Evolutionary conservation across 345 rosid species (phyloP).

Genomic region (Erysimum cheiranthoides): DNA sequence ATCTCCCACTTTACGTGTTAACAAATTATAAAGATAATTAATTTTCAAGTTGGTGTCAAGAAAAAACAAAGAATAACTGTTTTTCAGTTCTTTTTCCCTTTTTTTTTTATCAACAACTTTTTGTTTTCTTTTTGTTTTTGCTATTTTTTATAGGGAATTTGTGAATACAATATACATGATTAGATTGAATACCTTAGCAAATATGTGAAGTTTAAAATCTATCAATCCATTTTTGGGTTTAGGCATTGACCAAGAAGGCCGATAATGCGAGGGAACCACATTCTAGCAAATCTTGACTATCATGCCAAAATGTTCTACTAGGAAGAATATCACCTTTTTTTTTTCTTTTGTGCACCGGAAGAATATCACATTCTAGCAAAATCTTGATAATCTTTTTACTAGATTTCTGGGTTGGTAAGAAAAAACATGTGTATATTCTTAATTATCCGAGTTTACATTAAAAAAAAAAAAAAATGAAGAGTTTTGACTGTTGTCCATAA

Average conservation of each 20-base stretch:
- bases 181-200: neutral
- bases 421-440: too few species aligned
- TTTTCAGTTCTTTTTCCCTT: too few species aligned
- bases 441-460: too few species aligned
- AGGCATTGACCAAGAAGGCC: neutral
- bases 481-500: too few species aligned
- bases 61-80: too few species aligned
- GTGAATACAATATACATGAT: neutral
- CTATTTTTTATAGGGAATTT: neutral
- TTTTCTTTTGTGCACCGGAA: too few species aligned
- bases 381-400: neutral
- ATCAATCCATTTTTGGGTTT: neutral
- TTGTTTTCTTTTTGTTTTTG: neutral
- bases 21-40: too few species aligned
- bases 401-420: neutral
- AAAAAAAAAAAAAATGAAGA: too few species aligned
- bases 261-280: constrained; percentile 7
- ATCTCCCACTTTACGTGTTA: constrained; percentile 28
- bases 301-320: constrained; percentile 4
- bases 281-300: constrained; percentile 7
- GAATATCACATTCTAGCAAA: too few species aligned
- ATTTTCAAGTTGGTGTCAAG: too few species aligned
- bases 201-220: neutral
- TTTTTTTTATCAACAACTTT: too few species aligned
- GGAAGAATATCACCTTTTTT: constrained; percentile 9